Percentiles rank a stretch among this genome's conserved stretches.
Evolutionary conservation across 1,284 basidiomycete genomes (phyloP).

Genomic region (Pascua sp.): DNA sequence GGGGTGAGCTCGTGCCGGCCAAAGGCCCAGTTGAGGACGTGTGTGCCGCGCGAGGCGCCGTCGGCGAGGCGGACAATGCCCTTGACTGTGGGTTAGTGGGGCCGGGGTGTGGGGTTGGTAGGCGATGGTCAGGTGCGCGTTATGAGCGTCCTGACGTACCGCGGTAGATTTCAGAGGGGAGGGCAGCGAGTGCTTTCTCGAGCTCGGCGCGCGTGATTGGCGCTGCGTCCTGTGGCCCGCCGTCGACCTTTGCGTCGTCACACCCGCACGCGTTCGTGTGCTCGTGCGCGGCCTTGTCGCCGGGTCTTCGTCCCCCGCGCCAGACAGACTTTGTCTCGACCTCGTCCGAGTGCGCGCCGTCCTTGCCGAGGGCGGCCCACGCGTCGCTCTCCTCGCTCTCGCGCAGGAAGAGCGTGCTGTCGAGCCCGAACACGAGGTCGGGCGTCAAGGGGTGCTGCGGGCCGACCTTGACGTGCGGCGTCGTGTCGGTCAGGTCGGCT

Average conservation of each 20-base stretch:
- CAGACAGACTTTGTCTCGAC: slow-evolving; percentile 71
- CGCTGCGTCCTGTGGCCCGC: slow-evolving; percentile 23
- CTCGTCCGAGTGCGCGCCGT: slow-evolving; percentile 64
- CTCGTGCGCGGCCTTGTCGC: slow-evolving; percentile 34
- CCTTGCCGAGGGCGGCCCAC: slow-evolving; percentile 29
- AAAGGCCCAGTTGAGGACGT: slow-evolving; percentile 87
- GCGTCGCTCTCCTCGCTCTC: slow-evolving; percentile 30
- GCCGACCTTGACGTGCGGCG: slow-evolving; percentile 71
- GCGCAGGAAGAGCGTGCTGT: slow-evolving; percentile 67
- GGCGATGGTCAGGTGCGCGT: no score
- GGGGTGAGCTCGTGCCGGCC: slow-evolving; percentile 69
- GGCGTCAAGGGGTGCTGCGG: slow-evolving; percentile 53
- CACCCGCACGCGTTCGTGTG: slow-evolving; percentile 12
- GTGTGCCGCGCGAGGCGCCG: slow-evolving; percentile 41
- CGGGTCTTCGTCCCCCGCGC: slow-evolving; percentile 47
- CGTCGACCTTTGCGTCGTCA: not conserved
- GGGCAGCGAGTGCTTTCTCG: slow-evolving; percentile 54
- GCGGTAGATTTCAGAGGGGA: slow-evolving; percentile 46
- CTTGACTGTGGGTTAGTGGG: slow-evolving; percentile 53
- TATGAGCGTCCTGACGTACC: slow-evolving; percentile 20
- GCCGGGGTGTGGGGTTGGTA: not conserved
- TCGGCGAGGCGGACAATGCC: slow-evolving; percentile 65
- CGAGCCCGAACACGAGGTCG: slow-evolving; percentile 73
- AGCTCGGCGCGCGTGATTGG: slow-evolving; percentile 22
- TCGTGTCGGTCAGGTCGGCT: slow-evolving; percentile 80